Base-by-base conservation (phyloP, 1,284 basidiomycete genomes). In the Rhodofomes roseus region DNA sequence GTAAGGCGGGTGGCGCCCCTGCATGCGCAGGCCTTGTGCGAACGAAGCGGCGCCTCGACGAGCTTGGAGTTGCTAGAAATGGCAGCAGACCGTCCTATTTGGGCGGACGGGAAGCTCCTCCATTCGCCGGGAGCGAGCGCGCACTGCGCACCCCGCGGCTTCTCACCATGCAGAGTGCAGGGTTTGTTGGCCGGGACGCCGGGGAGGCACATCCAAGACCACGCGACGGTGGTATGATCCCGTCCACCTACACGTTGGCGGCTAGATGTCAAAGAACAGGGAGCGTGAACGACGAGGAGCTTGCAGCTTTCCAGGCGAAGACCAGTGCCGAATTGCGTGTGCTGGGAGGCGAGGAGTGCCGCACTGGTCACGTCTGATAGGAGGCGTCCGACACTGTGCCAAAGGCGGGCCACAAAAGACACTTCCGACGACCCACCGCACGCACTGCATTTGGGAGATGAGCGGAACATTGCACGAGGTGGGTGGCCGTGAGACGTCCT, bases 391-490 rank as follows among this genome's bases (percentile, higher is more conserved):
- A 29, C 46, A 4, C 14, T 20, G 25, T 14, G 25, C 11, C 18
- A 27, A 14, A 40, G 34, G 23, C 12, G 11, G 51, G 20, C 31
- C 12, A 22, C 37, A 18, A 20, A 37, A 14, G 51, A 22, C 31
- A 20, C 31, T 22, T 53, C 37, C 51, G 20, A 23, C 23, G 51
- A 22, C n/a, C n/a, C n/a, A n/a, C 51, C 37, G 34, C 25, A 37
- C 20, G 31, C 14, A 39, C 20, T 36, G 44, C 25, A 37, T 53
- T n/a, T 18, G 7, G 23, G 31, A 2, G 57, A 51, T 40, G 52
- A 54, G 51, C 57, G 37, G 40, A 22, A 43, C 43, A n/a, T 54
- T 59, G 52, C 57, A 50, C 43, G 50, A 53, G 27, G 37, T 41
- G 29, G 22, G 29, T 34, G 46, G 22, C 20, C 36, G 34, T 36